These are phyloP conservation scores for Annulohypoxylon nitens DNA, from an alignment of 495 filamentous ascomycete genomes.

Conservation along the genomic window DNA sequence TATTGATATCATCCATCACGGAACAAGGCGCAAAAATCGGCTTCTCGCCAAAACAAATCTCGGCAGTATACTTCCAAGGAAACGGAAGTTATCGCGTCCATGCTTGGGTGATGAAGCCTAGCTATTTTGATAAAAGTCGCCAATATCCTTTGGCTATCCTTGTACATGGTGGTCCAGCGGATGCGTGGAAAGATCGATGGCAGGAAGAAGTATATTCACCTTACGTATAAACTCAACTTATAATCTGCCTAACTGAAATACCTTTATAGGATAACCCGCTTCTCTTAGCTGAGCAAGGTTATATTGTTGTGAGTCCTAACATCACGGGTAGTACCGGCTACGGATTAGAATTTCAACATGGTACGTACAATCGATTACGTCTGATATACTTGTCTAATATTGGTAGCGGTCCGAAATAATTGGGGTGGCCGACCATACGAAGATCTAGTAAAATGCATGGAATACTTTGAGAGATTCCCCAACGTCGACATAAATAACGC, in stretches of 20 bases:
- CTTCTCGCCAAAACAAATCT: slow-evolving; percentile 45
- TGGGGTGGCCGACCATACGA: slow-evolving; percentile 47
- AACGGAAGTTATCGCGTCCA: slow-evolving; percentile 41
- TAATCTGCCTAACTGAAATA: too few species aligned
- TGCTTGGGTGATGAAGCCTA: slow-evolving; percentile 51
- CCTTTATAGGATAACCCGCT: slow-evolving; percentile 16
- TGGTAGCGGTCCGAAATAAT: slow-evolving; percentile 28
- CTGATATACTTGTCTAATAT: slow-evolving; percentile 12
- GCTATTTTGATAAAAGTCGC: slow-evolving; percentile 46
- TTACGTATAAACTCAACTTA: too few species aligned
- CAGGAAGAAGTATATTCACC: neutral
- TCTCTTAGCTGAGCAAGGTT: slow-evolving; percentile 52
- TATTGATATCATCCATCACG: slow-evolving; percentile 38
- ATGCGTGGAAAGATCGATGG: slow-evolving; percentile 46
- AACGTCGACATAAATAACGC: slow-evolving; percentile 49
- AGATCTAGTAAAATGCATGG: slow-evolving; percentile 50
- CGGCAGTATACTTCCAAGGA: slow-evolving; percentile 50
- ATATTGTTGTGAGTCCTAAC: slow-evolving; percentile 51
- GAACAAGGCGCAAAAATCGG: slow-evolving; percentile 44
- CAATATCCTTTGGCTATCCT: slow-evolving; percentile 49
- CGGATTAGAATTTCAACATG: slow-evolving; percentile 40
- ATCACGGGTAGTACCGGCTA: slow-evolving; percentile 50
- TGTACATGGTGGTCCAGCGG: slow-evolving; percentile 42
- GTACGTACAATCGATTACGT: slow-evolving; percentile 23
- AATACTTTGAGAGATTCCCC: slow-evolving; percentile 41